Conservation (phyloP, 2,329 filamentous ascomycete genomes). For the Paecilomyces sp. region DNA sequence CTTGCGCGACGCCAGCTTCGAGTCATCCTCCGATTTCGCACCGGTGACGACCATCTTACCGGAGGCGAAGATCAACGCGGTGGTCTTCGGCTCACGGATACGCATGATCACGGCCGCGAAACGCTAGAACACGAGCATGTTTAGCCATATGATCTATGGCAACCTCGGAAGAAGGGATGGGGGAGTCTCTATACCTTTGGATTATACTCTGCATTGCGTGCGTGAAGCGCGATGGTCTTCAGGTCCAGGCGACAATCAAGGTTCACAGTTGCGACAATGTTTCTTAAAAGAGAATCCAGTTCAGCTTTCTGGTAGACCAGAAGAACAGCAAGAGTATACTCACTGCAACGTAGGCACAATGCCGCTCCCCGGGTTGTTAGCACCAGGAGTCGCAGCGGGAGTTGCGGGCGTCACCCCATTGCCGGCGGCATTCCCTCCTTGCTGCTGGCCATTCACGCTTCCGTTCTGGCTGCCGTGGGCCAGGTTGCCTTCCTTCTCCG, state of each 20-base stretch:
- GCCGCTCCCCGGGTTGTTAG: conserved; percentile 74
- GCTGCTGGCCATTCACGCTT: conserved; percentile 46
- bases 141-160: conserved; percentile 40
- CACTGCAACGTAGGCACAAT: conserved; percentile 94
- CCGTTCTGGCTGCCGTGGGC: conserved; percentile 41
- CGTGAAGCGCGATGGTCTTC: conserved; percentile 97
- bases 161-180: conserved; percentile 19
- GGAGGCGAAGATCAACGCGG: conserved; percentile 92
- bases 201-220: conserved; percentile 97
- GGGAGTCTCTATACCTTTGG: conserved; percentile 67
- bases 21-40: conserved; percentile 96
- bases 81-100: conserved; percentile 98
- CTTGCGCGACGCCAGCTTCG: conserved; percentile 92
- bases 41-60: conserved; percentile 99
- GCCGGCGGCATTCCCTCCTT: conserved; percentile 56
- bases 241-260: conserved; percentile 94
- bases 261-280: conserved; percentile 98
- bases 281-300: conserved; percentile 55
- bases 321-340: conserved; percentile 56
- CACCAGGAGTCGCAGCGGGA: conserved; percentile 84
- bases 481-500: conserved; percentile 58
- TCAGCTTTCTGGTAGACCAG: conserved; percentile 44
- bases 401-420: conserved; percentile 82
- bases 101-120: conserved; percentile 99
- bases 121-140: conserved; percentile 58